Base-by-base conservation (phyloP, 2,329 filamentous ascomycete genomes). In the Pezizomycotina sp. region DNA sequence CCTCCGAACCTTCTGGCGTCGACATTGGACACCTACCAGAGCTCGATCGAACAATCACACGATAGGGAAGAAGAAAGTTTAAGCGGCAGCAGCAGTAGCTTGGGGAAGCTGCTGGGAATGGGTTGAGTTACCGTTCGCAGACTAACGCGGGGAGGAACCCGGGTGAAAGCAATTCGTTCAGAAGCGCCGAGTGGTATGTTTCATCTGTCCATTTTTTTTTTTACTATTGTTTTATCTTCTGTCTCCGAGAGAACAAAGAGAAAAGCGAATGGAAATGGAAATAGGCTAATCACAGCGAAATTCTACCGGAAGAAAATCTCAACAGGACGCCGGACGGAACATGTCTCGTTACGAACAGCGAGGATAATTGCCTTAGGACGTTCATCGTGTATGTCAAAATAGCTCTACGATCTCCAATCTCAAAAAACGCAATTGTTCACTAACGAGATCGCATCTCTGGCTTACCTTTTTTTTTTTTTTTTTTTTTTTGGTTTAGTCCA, bases 261-360 rank as follows among this genome's bases (percentile, higher is more conserved):
- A n/a, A 12, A 35, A n/a, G 16, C 25, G 20, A 20, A 31, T 21
- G 13, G 16, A 13, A 29, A 29, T 30, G 24, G 25, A 18, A 22
- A 8, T 26, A n/a, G 5, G 4, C 23, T 37, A 19, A 23, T 7
- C 7, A 21, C 40, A 6, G 20, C 23, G 20, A 21, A 16, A 31
- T 31, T 31, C 18, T 31, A 31, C 8, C 2, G 29, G 20, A 8
- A 8, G 34, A 35, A 27, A 42, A 27, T 13, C 22, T 20, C 10
- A 15, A 42, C 37, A 49, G 54, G 49, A 55, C 56, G 2, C 48
- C 59, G 8, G 64, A 68, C 43, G 63, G 63, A 10, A 62, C 59
- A 3, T 57, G 56, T 25, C 50, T 67, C 22, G 49, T 68, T 28
- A 62, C 62, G 1, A 56, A 57, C 10, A 60, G 54, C 42, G 58